Base-by-base conservation (phyloP, 2,329 filamentous ascomycete species). In the Fusarium sp. region DNA sequence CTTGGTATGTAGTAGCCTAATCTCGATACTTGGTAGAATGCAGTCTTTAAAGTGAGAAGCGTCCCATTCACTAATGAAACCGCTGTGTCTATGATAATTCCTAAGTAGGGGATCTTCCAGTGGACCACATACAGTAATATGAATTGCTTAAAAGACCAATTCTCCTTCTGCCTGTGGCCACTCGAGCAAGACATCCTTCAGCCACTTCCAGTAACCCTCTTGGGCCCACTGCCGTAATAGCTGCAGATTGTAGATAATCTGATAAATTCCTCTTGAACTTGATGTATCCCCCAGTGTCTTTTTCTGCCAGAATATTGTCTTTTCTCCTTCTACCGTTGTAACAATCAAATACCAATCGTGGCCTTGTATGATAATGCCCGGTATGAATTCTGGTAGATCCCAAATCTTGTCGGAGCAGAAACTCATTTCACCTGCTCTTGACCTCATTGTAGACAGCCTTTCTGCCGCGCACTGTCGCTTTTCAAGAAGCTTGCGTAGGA, bases 231-330 rank as follows among this genome's bases (percentile, higher is more conserved):
- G 30, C 0, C 45, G 45, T 9, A 64, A 20, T 1, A 64, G 7
- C 45, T 62, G 57, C 32, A 62, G 14, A 14, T 32, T 64, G 2
- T 48, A 51, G 3, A 64, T 51, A 13, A 64, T 49, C 16, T 46
- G 18, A 25, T 64, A 62, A 10, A 64, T 62, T 0, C 48, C 57
- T 18, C 55, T 62, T 30, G 61, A 64, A 4, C 45, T 51, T 4
- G 45, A 64, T 12, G 57, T 62, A 8, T 50, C 28, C 14, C 57
- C 61, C 42, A 64, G 18, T 0, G 4, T 18, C 45, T 56, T 46
- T 13, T 64, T 64, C 30, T 64, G 57, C 61, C 61, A 64, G 10
- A 62, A 64, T 13, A 20, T 13, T 8, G n/a, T 64, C 50, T 56
- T 64, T 7, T 51, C 57, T 2, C 43, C 61, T 9, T 56, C 58